phyloP scores from a whole-genome alignment of 2,329 filamentous ascomycete species.

The Juglanconis oblonga region DNA sequence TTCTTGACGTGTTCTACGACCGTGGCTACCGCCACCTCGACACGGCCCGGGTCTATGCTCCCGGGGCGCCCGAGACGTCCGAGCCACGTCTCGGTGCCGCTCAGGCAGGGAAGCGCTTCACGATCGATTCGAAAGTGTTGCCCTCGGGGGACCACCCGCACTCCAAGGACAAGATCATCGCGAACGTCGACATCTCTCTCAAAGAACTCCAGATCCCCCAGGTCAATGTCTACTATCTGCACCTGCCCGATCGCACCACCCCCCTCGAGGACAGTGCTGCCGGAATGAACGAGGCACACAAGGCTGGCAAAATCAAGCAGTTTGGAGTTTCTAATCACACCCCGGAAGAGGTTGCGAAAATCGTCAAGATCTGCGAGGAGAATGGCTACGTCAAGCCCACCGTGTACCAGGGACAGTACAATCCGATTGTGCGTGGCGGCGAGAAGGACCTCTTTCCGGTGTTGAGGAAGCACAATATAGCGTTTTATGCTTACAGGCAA shows the following conservation, averaged over 20 bases:
- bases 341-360: conserved; percentile 70
- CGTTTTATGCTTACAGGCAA: conserved; percentile 34
- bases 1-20: conserved; percentile 22
- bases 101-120: conserved; percentile 27
- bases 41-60: conserved; percentile 31
- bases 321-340: conserved; percentile 69
- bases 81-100: conserved; percentile 31
- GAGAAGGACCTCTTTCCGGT: conserved; percentile 35
- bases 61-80: conserved; percentile 23
- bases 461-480: conserved; percentile 31
- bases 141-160: conserved; percentile 26
- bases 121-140: conserved; percentile 35
- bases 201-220: conserved; percentile 23
- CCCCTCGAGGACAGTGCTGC: conserved; percentile 67
- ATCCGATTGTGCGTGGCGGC: conserved; percentile 32
- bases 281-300: conserved; percentile 63
- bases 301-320: conserved; percentile 65
- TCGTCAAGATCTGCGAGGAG: conserved; percentile 63
- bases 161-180: conserved; percentile 25
- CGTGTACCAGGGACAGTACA: conserved; percentile 73
- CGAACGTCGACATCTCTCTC: conserved; percentile 31
- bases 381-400: conserved; percentile 64
- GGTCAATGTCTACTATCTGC: conserved; percentile 5
- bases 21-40: conserved; percentile 30
- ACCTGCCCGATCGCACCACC: conserved; percentile 39